Conservation (phyloP, 768 basidiomycete species). For the Cystobasidium onofrii region DNA sequence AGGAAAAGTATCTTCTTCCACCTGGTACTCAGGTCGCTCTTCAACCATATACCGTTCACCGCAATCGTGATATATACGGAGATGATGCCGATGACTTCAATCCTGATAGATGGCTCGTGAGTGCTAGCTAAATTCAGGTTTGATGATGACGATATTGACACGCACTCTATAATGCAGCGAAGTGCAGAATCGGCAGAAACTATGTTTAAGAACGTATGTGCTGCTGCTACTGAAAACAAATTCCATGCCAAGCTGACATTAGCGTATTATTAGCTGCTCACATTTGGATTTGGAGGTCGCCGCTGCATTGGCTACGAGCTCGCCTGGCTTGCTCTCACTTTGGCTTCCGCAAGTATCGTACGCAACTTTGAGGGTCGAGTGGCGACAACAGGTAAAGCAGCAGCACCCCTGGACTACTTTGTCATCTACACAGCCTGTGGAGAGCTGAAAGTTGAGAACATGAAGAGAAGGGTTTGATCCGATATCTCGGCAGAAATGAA, state of each 20-base stretch:
- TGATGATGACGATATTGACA: too few species aligned
- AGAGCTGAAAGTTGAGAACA: not conserved
- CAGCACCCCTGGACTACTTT: not conserved
- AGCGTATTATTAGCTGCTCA: not conserved
- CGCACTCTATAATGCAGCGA: not conserved
- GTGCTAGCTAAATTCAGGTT: not conserved
- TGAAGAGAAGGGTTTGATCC: not conserved
- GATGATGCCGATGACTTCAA: conserved; percentile 19
- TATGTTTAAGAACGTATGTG: not conserved
- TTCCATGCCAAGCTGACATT: not conserved
- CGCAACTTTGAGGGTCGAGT: not conserved
- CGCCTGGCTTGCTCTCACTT: not conserved
- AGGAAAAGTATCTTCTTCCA: not conserved
- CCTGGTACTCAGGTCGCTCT: conserved; percentile 8
- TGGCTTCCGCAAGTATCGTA: not conserved
- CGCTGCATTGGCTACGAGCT: conserved; percentile 1
- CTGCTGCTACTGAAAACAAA: not conserved
- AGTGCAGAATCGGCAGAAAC: not conserved
- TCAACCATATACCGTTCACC: conserved; percentile 15
- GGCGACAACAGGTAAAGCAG: not conserved
- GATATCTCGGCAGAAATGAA: not conserved
- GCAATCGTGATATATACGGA: conserved; percentile 2
- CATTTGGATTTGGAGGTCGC: not conserved
- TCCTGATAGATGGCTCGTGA: conserved; percentile 27
- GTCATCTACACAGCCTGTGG: not conserved